A percentile compares a stretch with the other conserved stretches of the same genome.
These are phyloP conservation scores for Pulveroboletus ravenelii DNA, from an alignment of 768 basidiomycete species.

Conservation along the genomic window DNA sequence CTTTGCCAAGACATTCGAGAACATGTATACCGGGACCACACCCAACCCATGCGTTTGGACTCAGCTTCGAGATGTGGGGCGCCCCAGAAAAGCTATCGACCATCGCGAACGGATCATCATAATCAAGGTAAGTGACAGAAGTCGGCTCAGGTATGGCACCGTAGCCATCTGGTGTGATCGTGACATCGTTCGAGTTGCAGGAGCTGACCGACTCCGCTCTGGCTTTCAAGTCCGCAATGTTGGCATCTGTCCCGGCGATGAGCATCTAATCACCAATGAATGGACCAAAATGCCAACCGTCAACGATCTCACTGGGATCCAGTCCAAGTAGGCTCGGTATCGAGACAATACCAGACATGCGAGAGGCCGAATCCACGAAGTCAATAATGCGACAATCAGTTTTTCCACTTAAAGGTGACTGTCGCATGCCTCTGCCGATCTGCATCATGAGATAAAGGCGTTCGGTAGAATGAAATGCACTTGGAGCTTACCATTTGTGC, in stretches of 20 bases:
- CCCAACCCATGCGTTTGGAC: constrained; percentile 70
- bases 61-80: constrained; percentile 52
- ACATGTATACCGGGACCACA: constrained; percentile 70
- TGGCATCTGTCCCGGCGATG: constrained; percentile 41
- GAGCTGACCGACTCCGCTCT: constrained; percentile 28
- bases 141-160: constrained; percentile 48
- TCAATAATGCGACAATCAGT: constrained; percentile 84
- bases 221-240: constrained; percentile 43
- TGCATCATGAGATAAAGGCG: constrained; percentile 28
- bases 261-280: background rate
- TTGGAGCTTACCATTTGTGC: constrained; percentile 74
- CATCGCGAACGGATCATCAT: constrained; percentile 68
- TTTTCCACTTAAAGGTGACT: constrained; percentile 79
- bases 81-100: constrained; percentile 45
- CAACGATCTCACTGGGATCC: constrained; percentile 58
- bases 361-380: constrained; percentile 72
- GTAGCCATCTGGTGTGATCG: constrained; percentile 16
- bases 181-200: constrained; percentile 1
- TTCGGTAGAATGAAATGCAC: background rate
- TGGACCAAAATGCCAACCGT: constrained; percentile 40
- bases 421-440: constrained; percentile 91
- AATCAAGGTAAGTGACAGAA: constrained; percentile 69
- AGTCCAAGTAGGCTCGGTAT: constrained; percentile 84
- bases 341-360: constrained; percentile 68
- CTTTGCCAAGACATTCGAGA: constrained; percentile 68